Evolutionary conservation across 2,329 filamentous ascomycete species (phyloP).

Genomic region (Pseudogymnoascus sp.): DNA sequence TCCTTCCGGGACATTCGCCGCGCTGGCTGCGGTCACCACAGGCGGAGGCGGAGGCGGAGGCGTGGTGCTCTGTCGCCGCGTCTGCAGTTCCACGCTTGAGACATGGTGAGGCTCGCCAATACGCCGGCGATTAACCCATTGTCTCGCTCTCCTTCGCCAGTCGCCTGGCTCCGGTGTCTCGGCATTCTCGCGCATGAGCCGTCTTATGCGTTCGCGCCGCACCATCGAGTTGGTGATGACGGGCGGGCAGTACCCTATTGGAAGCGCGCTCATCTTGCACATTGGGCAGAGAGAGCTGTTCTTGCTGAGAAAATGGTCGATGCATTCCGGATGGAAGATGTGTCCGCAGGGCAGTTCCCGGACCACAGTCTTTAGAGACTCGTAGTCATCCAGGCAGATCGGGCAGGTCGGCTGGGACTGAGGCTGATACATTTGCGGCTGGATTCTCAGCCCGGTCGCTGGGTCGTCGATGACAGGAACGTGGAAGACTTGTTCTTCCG

Average conservation of each 20-base stretch:
- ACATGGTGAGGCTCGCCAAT: background rate
- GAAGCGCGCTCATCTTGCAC: constrained; percentile 79
- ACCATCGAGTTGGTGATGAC: constrained; percentile 81
- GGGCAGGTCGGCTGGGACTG: constrained; percentile 74
- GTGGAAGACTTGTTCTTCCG: constrained; percentile 3
- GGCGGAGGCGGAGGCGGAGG: background rate
- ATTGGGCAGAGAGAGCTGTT: constrained; percentile 83
- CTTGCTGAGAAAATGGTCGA: constrained; percentile 71
- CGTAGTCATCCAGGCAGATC: constrained; percentile 82
- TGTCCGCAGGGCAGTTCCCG: constrained; percentile 84
- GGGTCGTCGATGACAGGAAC: constrained; percentile 11
- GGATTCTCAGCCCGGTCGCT: constrained; percentile 7
- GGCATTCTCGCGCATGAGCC: constrained; percentile 17
- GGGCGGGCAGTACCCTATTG: constrained; percentile 53
- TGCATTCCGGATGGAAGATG: constrained; percentile 87
- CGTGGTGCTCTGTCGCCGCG: background rate
- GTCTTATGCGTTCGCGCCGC: constrained; percentile 62
- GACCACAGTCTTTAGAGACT: constrained; percentile 60
- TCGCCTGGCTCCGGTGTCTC: constrained; percentile 39
- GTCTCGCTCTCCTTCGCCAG: constrained; percentile 30
- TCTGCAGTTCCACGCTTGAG: background rate
- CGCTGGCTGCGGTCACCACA: background rate
- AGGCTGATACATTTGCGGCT: constrained; percentile 28
- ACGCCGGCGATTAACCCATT: background rate
- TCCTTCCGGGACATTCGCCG: background rate